These are phyloP conservation scores for Gyrodon lividus DNA, from an alignment of 768 basidiomycete species.

Conservation along the genomic window DNA sequence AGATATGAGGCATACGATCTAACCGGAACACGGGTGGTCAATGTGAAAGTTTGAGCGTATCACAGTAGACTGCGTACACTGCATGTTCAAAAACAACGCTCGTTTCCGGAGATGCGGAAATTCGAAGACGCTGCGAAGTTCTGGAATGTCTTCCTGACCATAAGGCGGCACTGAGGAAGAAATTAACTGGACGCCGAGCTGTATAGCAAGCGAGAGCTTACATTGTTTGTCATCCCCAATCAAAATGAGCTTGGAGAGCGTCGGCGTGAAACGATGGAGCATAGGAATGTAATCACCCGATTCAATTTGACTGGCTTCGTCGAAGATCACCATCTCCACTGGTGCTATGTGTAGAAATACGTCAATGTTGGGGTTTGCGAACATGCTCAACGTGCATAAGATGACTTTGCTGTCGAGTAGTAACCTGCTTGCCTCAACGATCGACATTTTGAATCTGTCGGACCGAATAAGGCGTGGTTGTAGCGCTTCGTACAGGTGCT, in stretches of 20 bases:
- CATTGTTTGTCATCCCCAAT: conserved; percentile 41
- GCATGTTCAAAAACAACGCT: conserved; percentile 60
- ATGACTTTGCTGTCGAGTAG: conserved; percentile 37
- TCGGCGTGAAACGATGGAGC: conserved; percentile 24
- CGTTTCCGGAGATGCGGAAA: conserved; percentile 50
- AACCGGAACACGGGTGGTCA: conserved; percentile 3
- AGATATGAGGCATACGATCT: conserved; percentile 84
- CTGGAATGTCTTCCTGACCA: conserved; percentile 66
- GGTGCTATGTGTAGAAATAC: conserved; percentile 31
- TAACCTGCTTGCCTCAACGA: conserved; percentile 16
- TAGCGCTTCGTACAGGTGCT: conserved; percentile 44
- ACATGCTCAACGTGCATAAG: conserved; percentile 49
- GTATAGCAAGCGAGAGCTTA: conserved; percentile 8
- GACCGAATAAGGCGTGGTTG: conserved; percentile 37
- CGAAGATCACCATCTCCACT: conserved; percentile 40
- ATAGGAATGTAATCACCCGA: conserved; percentile 40
- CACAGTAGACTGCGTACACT: conserved; percentile 50
- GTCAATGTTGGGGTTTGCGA: conserved; percentile 29
- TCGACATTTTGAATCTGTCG: conserved; percentile 24
- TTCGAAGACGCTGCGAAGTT: conserved; percentile 78
- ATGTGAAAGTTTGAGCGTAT: neutral
- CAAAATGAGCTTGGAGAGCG: conserved; percentile 37
- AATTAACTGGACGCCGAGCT: neutral
- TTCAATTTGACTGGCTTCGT: conserved; percentile 50
- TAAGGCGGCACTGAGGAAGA: conserved; percentile 62